phyloP scores from a whole-genome alignment of 2,329 filamentous ascomycete species.

The Ophiostoma himal-ulmi region DNA sequence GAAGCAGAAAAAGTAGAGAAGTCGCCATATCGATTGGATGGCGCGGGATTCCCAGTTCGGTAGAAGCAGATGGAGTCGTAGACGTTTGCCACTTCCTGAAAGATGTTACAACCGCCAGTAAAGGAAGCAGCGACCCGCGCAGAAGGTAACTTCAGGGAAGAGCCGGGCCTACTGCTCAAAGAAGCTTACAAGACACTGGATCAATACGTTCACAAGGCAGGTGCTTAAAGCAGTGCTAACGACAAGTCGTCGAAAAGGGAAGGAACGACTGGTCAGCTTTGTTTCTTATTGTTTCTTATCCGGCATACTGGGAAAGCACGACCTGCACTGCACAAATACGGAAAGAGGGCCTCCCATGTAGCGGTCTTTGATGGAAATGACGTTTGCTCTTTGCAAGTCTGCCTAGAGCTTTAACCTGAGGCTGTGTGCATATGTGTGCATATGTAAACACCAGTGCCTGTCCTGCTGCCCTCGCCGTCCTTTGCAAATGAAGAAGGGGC shows the following conservation, averaged over 20 bases:
- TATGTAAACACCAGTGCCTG: neutral
- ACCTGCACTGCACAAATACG: neutral
- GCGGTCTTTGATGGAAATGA: neutral
- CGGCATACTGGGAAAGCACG: neutral
- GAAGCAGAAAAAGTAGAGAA: neutral
- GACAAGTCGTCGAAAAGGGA: neutral
- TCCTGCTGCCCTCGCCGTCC: neutral
- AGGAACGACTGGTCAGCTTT: neutral
- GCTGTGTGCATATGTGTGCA: neutral
- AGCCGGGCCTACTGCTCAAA: neutral
- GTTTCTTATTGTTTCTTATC: too few relatives aligned
- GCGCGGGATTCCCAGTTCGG: constrained; percentile 10
- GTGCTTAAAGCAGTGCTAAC: neutral
- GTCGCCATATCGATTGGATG: constrained; percentile 18
- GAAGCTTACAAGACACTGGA: neutral
- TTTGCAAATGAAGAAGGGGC: too few relatives aligned
- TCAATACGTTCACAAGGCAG: constrained; percentile 5
- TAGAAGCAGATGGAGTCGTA: neutral
- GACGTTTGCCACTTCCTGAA: constrained; percentile 10
- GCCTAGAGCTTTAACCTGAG: neutral
- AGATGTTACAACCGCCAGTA: neutral
- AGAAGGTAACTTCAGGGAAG: neutral
- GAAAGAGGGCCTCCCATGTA: neutral
- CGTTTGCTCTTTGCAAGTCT: neutral
- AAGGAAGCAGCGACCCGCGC: neutral